Percentiles rank a stretch among this genome's conserved stretches.
Conservation (phyloP, 192 early-diverging fungal species). For the Phycomyces nitens region DNA sequence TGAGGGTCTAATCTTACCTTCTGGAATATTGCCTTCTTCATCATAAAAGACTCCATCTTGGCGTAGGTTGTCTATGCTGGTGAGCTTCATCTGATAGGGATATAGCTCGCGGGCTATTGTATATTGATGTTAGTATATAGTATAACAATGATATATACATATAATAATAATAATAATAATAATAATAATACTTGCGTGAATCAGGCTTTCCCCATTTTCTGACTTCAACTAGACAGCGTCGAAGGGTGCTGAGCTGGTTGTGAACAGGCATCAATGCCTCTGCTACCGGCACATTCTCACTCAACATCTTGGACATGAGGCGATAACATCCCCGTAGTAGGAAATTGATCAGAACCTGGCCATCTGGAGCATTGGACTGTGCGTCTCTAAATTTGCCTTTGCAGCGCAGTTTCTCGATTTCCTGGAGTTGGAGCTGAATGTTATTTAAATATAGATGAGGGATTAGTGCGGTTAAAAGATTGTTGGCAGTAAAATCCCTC, state of each 20-base stretch:
- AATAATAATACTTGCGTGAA: slow-evolving; percentile 41
- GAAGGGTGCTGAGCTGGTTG: slow-evolving; percentile 80
- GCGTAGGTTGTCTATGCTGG: slow-evolving; percentile 77
- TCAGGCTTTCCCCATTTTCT: slow-evolving; percentile 79
- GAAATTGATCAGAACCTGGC: slow-evolving; percentile 75
- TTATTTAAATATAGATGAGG: slow-evolving; percentile 1
- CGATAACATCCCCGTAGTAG: slow-evolving; percentile 83
- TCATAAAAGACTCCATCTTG: slow-evolving; percentile 84
- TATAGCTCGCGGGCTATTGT: slow-evolving; percentile 65
- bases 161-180: not conserved
- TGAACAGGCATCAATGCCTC: slow-evolving; percentile 82
- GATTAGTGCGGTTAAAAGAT: slow-evolving; percentile 12
- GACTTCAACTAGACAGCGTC: slow-evolving; percentile 72
- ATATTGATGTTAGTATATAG: not conserved
- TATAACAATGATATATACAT: not conserved
- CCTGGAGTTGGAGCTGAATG: slow-evolving; percentile 63
- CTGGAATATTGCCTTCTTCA: slow-evolving; percentile 76
- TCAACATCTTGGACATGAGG: slow-evolving; percentile 77
- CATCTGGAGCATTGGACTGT: slow-evolving; percentile 57
- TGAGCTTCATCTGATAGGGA: slow-evolving; percentile 87
- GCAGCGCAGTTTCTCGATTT: slow-evolving; percentile 78
- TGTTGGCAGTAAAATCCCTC: not conserved
- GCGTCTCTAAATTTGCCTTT: slow-evolving; percentile 82
- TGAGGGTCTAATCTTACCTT: slow-evolving; percentile 16
- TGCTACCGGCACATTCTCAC: slow-evolving; percentile 74